Base-by-base conservation (phyloP, 2,329 filamentous ascomycete genomes). In the Aquanectria penicillioides region DNA sequence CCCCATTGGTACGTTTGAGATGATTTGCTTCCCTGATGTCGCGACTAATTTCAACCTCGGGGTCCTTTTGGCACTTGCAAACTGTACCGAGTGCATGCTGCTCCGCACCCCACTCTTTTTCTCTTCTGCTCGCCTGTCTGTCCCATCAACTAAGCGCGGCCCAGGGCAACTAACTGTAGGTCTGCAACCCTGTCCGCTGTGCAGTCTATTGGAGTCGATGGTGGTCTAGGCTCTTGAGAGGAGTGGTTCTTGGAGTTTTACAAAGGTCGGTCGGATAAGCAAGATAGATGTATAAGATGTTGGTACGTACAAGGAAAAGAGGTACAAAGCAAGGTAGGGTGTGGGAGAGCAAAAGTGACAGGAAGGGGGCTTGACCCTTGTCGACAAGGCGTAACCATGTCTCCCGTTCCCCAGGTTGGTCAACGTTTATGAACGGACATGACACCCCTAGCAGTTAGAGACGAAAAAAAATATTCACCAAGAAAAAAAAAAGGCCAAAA, bases 1-100 rank as follows among this genome's bases (percentile, higher is more conserved):
- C 56, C 8, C 53, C 41, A 65, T 69, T 65, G 57, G 65, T 57
- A 67, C 66, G 62, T 61, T 61, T 63, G 51, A 31, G 44, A 65
- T 61, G 57, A 41, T 56, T 48, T 53, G 22, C 25, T 40, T 15
- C 36, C 20, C 37, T 37, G 46, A 55, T 46, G 38, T 43, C 11
- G 40, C 46, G 34, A 46, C 46, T 47, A 49, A 59, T 50, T 55
- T 56, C 34, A 43, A n/a, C n/a, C n/a, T n/a, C n/a, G n/a, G n/a
- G n/a, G n/a, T n/a, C n/a, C 20, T 29, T 56, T 31, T 15, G 26
- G 37, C 20, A 26, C 34, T 20, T 34, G 43, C n/a, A n/a, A n/a
- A 13, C 26, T 31, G 53, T 50, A 49, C 31, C 15, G 10, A 4
- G 25, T 43, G 37, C 49, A 36, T 25, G n/a, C 38, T 36, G 13